These are phyloP conservation scores for Aspergillus biplanus DNA, from an alignment of 495 filamentous ascomycete genomes.

Conservation along the genomic window DNA sequence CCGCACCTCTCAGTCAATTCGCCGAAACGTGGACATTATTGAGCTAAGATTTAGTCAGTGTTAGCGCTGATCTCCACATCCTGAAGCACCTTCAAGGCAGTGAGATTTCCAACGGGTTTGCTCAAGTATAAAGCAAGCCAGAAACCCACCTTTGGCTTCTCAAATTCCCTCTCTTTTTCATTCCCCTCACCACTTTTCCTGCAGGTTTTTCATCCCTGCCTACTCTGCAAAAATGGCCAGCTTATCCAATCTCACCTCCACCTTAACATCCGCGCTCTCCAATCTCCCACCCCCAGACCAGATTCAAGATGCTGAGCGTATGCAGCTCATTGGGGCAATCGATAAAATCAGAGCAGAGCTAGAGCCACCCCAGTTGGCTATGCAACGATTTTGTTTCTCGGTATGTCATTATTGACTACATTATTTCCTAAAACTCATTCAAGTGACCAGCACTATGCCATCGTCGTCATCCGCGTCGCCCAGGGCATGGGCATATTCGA, in stretches of 20 bases:
- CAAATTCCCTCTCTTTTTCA: not conserved
- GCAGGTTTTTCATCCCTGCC: too few relatives aligned
- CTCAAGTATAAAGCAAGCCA: not conserved
- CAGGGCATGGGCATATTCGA: constrained; percentile 32
- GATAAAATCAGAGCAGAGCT: constrained; percentile 11
- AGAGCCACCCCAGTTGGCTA: constrained; percentile 14
- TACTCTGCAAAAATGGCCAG: not conserved
- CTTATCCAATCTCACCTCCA: constrained; percentile 8
- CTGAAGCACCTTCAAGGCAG: not conserved
- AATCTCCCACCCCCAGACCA: constrained; percentile 17
- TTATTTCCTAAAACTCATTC: not conserved
- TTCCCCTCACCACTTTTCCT: too few relatives aligned
- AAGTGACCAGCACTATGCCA: constrained; percentile 13
- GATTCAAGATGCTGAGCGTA: constrained; percentile 11
- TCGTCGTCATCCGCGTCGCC: constrained; percentile 18
- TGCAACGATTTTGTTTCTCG: constrained; percentile 11
- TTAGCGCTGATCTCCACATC: not conserved
- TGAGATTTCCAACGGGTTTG: not conserved
- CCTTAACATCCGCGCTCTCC: constrained; percentile 9
- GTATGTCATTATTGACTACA: not conserved
- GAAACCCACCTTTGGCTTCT: not conserved
- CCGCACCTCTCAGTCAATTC: not conserved
- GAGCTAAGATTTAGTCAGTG: not conserved
- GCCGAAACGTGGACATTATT: not conserved
- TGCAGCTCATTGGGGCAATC: constrained; percentile 14